Evolutionary conservation across 1,284 basidiomycete genomes (phyloP).

Genomic region (Melampsora larici-populina): DNA sequence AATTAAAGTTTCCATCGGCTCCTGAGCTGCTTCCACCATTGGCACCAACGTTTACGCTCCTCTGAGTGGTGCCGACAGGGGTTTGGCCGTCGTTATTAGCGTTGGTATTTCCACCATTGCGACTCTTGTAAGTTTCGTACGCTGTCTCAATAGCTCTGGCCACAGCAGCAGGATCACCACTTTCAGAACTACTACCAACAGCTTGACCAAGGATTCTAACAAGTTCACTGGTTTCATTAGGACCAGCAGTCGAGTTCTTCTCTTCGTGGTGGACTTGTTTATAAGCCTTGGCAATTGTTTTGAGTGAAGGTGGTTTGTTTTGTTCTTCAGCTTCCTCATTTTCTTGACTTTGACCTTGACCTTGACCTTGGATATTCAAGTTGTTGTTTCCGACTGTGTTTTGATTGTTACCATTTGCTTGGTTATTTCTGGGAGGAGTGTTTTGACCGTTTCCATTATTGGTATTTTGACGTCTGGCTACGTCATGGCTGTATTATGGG

Average conservation of each 20-base stretch:
- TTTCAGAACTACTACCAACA: background rate
- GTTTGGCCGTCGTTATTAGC: background rate
- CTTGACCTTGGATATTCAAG: background rate
- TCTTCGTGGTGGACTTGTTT: conserved; percentile 27
- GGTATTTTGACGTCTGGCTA: background rate
- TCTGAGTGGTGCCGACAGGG: background rate
- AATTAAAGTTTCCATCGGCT: too few relatives aligned
- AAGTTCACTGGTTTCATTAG: conserved; percentile 12
- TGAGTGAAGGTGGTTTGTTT: conserved; percentile 3
- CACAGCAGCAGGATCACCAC: conserved; percentile 16
- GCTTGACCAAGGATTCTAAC: conserved; percentile 24
- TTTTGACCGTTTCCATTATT: background rate
- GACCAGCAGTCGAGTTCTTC: background rate
- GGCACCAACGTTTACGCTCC: background rate
- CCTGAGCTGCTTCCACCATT: too few relatives aligned
- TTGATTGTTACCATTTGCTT: background rate
- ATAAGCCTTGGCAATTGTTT: conserved; percentile 19
- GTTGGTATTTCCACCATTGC: background rate
- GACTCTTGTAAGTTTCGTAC: conserved; percentile 15
- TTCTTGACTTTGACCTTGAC: background rate
- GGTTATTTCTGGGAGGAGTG: background rate
- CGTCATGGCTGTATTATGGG: background rate
- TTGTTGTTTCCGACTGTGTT: background rate
- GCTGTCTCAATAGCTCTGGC: conserved; percentile 30
- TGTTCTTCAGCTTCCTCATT: conserved; percentile 24